Conservation (phyloP, 805 yeast species). For the Maudiozyma serrabonitensis region DNA sequence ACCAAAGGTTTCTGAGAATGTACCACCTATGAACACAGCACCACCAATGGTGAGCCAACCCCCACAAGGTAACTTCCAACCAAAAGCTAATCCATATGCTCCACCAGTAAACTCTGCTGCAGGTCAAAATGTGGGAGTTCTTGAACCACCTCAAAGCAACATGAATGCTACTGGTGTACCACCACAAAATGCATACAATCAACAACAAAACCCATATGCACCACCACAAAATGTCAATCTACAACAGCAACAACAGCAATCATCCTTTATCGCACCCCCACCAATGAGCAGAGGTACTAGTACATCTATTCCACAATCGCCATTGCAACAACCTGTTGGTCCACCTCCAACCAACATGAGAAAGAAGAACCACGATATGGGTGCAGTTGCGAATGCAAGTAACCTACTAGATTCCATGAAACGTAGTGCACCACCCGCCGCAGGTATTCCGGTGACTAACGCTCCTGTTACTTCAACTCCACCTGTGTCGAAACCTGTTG, state of each 20-base stretch:
- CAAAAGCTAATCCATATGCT: not conserved
- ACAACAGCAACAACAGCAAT: constrained; percentile 21
- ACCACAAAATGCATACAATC: constrained; percentile 1
- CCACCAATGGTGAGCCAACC: not conserved
- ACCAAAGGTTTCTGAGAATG: constrained; percentile 1
- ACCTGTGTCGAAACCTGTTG: constrained; percentile 20
- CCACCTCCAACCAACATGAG: constrained; percentile 27
- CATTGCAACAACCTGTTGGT: constrained; percentile 23
- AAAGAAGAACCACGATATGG: constrained; percentile 14
- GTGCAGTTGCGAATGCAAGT: constrained; percentile 18
- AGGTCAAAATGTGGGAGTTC: not conserved
- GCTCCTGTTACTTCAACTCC: not conserved
- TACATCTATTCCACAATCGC: constrained; percentile 9
- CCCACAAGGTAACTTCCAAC: not conserved
- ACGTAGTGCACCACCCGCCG: not conserved
- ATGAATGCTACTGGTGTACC: constrained; percentile 17
- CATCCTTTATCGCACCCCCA: constrained; percentile 33
- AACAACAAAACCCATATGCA: constrained; percentile 1
- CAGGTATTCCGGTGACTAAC: constrained; percentile 16
- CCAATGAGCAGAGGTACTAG: constrained; percentile 7
- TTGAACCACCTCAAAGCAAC: constrained; percentile 1
- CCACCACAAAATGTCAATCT: constrained; percentile 16
- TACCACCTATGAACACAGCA: not conserved
- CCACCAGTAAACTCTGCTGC: not conserved
- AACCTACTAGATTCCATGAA: constrained; percentile 14